A percentile compares a stretch with the other conserved stretches of the same genome.
Evolutionary conservation across 1,139 yeast species (phyloP).

Genomic region (Suhomyces chickasaworum): DNA sequence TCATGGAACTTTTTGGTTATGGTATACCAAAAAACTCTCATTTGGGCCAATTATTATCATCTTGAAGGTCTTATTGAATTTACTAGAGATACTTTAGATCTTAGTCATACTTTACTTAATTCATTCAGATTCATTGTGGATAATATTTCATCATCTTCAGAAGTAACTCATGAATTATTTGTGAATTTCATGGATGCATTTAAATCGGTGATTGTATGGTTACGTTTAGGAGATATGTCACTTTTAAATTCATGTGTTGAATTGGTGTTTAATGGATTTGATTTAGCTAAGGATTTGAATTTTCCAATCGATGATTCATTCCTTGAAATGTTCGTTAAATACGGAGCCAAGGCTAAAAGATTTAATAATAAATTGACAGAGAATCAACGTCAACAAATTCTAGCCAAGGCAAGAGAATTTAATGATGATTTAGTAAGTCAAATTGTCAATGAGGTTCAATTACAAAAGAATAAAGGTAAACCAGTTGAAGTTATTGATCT

Average conservation of each 20-base stretch:
- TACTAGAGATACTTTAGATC: slow-evolving; percentile 82
- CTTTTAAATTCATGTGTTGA: slow-evolving; percentile 74
- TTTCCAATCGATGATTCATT: slow-evolving; percentile 51
- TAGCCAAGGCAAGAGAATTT: slow-evolving; percentile 58
- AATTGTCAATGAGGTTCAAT: slow-evolving; percentile 50
- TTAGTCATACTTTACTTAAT: slow-evolving; percentile 67
- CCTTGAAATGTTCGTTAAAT: slow-evolving; percentile 57
- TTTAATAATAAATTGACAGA: slow-evolving; percentile 65
- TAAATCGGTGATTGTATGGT: slow-evolving; percentile 70
- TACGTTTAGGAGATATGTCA: slow-evolving; percentile 77
- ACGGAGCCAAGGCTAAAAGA: slow-evolving; percentile 65
- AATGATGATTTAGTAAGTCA: slow-evolving; percentile 55
- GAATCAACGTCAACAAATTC: slow-evolving; percentile 58
- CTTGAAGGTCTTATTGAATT: slow-evolving; percentile 68
- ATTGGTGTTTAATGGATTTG: slow-evolving; percentile 66
- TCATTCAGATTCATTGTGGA: slow-evolving; percentile 60
- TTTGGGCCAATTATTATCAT: slow-evolving; percentile 71
- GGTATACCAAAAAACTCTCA: slow-evolving; percentile 66
- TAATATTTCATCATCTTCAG: slow-evolving; percentile 23
- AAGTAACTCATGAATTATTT: slow-evolving; percentile 27
- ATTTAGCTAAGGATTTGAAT: slow-evolving; percentile 57
- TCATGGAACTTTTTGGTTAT: slow-evolving; percentile 73
- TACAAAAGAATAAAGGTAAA: slow-evolving; percentile 23
- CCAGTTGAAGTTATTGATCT: slow-evolving; percentile 9
- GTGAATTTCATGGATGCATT: slow-evolving; percentile 52